A percentile compares a stretch with the other conserved stretches of the same genome.
phyloP scores from a whole-genome alignment of 345 rosid genomes.

The Draba incana region DNA sequence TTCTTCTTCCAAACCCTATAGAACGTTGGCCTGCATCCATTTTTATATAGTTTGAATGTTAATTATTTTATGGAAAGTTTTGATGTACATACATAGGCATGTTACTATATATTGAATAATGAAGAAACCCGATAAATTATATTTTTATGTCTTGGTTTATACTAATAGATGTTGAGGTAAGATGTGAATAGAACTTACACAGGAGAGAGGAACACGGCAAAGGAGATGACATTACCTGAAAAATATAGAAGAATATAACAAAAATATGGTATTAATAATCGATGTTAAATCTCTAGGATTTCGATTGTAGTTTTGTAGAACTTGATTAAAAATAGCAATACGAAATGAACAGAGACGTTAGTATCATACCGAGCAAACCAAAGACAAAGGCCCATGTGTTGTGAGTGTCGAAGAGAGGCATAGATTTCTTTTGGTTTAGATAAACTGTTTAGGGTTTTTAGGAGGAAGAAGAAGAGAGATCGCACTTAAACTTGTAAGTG shows the following conservation, averaged over 20 bases:
- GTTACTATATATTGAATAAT: not conserved
- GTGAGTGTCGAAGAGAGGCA: constrained; percentile 42
- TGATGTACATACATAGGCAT: not conserved
- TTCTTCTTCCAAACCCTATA: constrained; percentile 56
- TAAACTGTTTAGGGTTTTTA: constrained; percentile 8
- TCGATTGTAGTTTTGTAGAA: not conserved
- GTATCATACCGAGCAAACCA: constrained; percentile 43
- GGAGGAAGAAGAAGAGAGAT: constrained; percentile 36
- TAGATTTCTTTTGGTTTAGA: constrained; percentile 8
- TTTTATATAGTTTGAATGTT: not conserved
- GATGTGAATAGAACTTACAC: constrained; percentile 50
- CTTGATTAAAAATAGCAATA: constrained; percentile 3
- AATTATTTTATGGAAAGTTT: not conserved
- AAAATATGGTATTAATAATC: constrained; percentile 9
- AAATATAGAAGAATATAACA: constrained; percentile 16
- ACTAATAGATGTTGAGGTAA: not conserved
- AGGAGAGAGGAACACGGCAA: constrained; percentile 65
- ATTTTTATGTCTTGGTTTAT: not conserved
- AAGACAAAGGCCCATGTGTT: constrained; percentile 46
- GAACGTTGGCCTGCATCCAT: constrained; percentile 59
- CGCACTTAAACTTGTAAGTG: constrained; percentile 23
- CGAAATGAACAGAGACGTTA: constrained; percentile 14
- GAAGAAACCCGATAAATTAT: too few relatives aligned
- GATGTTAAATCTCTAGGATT: not conserved
- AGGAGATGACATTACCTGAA: constrained; percentile 70